phyloP scores from a whole-genome alignment of 2,329 filamentous ascomycete genomes.

The Beauveria bassiana region DNA sequence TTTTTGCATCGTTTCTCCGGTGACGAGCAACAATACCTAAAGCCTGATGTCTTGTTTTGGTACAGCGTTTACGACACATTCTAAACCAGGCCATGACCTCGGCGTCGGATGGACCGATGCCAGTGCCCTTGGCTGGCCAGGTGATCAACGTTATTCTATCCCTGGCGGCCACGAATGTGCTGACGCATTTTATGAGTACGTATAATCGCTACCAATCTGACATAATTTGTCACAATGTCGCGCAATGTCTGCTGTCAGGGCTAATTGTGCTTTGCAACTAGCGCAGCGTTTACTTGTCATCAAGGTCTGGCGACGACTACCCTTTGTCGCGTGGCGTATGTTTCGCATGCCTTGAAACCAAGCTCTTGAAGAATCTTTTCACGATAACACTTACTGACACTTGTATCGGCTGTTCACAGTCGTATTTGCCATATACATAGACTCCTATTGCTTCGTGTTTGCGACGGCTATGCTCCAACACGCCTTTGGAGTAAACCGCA shows the following conservation, averaged over 20 bases:
- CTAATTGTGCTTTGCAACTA: conserved; percentile 13
- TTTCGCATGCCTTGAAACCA: conserved; percentile 1
- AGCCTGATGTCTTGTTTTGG: background rate
- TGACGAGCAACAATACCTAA: too few relatives aligned
- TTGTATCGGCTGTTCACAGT: conserved; percentile 30
- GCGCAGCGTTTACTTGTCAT: conserved; percentile 30
- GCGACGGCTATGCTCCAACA: conserved; percentile 49
- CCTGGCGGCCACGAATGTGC: conserved; percentile 25
- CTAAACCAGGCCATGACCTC: background rate
- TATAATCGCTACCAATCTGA: background rate
- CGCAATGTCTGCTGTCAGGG: background rate
- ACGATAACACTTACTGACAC: background rate
- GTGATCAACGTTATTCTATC: conserved; percentile 28
- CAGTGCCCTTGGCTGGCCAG: conserved; percentile 26
- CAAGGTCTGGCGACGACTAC: conserved; percentile 32
- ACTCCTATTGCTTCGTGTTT: conserved; percentile 54
- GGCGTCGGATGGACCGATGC: background rate
- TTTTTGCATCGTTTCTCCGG: background rate
- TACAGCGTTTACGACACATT: too few relatives aligned
- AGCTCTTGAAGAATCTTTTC: background rate
- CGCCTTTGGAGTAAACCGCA: conserved; percentile 48
- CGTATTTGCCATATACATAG: conserved; percentile 50
- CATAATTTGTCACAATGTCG: too few relatives aligned
- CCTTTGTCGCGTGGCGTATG: conserved; percentile 37
- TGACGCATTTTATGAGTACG: conserved; percentile 31